These are phyloP conservation scores for Rhododendron kiyosumense DNA, from an alignment of 148 eudicot genomes.

Conservation along the genomic window DNA sequence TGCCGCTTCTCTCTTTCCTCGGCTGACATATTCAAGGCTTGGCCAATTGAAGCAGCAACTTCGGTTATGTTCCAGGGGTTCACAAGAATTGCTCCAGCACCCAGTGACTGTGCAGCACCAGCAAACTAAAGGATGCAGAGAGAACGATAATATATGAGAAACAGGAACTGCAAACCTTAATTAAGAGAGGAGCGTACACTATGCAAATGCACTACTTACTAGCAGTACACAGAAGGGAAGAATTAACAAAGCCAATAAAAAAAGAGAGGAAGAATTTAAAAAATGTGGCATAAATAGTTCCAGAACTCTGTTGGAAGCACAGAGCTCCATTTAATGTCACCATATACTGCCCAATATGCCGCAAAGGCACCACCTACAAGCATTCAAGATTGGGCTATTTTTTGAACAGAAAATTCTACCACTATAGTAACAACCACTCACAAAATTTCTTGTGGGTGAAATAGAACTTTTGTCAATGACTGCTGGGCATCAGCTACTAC, in stretches of 20 bases:
- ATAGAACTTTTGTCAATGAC: background rate
- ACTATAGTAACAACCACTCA: background rate
- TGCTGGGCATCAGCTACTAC: background rate
- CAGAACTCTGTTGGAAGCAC: background rate
- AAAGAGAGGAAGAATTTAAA: background rate
- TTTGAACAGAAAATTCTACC: background rate
- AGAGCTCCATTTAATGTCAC: background rate
- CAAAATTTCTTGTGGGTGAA: background rate
- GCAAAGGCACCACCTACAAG: background rate
- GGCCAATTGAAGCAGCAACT: constrained; percentile 75
- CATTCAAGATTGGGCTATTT: background rate
- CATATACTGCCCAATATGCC: background rate
- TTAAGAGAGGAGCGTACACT: background rate
- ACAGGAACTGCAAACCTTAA: background rate
- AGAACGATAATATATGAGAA: background rate
- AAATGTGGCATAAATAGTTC: background rate
- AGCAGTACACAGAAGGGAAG: background rate
- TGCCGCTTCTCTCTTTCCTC: constrained; percentile 93
- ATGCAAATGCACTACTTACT: background rate
- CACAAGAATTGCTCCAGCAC: constrained; percentile 93
- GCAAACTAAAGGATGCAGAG: constrained; percentile 57
- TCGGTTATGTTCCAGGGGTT: constrained; percentile 97
- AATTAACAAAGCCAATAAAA: too few species aligned
- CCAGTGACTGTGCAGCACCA: constrained; percentile 98
- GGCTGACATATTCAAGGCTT: constrained; percentile 81